phyloP scores from a whole-genome alignment of 1,284 basidiomycete genomes.

The Microbotryum intermedium region DNA sequence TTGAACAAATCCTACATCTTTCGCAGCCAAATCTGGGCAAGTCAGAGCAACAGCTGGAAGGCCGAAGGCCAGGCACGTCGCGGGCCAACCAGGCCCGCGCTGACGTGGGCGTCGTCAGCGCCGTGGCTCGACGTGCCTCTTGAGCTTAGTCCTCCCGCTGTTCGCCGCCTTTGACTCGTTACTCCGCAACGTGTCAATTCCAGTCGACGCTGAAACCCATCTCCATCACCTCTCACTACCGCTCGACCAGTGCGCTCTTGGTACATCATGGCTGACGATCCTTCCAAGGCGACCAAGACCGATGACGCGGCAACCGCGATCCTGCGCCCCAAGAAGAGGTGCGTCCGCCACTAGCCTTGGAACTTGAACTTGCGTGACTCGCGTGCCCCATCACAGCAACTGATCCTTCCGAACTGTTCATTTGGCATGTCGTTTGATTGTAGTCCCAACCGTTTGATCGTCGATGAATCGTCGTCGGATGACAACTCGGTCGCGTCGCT shows the following conservation, averaged over 20 bases:
- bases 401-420: neutral
- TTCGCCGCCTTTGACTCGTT: too few species aligned
- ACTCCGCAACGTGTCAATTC: too few species aligned
- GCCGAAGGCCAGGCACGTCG: too few species aligned
- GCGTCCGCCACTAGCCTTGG: conserved; percentile 40
- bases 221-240: too few species aligned
- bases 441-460: conserved; percentile 88
- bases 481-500: conserved; percentile 94
- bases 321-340: conserved; percentile 92
- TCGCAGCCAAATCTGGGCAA: too few species aligned
- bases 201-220: too few species aligned
- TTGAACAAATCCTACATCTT: too few species aligned
- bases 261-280: conserved; percentile 24
- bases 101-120: too few species aligned
- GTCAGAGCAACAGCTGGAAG: too few species aligned
- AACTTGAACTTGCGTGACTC: neutral
- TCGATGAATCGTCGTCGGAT: conserved; percentile 81
- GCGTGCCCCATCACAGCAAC: neutral
- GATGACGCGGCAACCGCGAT: conserved; percentile 88
- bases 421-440: neutral
- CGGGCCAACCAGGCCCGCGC: too few species aligned
- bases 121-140: too few species aligned
- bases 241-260: neutral
- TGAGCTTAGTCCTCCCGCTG: too few species aligned
- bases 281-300: conserved; percentile 13